phyloP scores from a whole-genome alignment of 2,329 filamentous ascomycete genomes.

The Verticillium nonalfalfae region DNA sequence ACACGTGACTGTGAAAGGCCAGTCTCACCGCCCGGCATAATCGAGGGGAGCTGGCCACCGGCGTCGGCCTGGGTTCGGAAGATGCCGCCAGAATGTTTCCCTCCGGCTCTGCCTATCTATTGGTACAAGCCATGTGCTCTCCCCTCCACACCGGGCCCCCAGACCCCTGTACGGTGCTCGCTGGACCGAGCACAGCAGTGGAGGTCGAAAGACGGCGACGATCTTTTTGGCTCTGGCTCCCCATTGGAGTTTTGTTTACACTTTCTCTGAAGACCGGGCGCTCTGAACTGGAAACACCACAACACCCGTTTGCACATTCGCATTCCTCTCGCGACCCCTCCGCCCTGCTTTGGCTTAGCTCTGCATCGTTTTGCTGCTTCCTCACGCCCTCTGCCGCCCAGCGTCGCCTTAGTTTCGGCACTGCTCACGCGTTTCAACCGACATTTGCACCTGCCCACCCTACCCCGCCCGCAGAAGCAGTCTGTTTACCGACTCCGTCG shows the following conservation, averaged over 20 bases:
- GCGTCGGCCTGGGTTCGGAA: background rate
- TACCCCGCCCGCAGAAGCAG: background rate
- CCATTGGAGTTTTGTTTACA: slow-evolving; percentile 4
- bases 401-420: background rate
- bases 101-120: background rate
- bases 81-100: background rate
- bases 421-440: background rate
- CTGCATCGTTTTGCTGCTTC: background rate
- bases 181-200: background rate
- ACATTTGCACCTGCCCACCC: slow-evolving; percentile 1
- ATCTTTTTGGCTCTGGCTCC: background rate
- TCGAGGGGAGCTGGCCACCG: background rate
- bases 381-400: background rate
- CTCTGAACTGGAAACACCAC: background rate
- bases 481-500: slow-evolving; percentile 5
- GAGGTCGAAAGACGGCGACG: background rate
- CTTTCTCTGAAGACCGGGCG: background rate
- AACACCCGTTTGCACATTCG: background rate
- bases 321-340: slow-evolving; percentile 4
- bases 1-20: background rate
- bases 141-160: background rate
- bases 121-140: background rate
- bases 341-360: slow-evolving; percentile 2
- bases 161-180: background rate
- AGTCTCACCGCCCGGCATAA: background rate